Conservation (phyloP, 192 early-diverging fungal genomes). For the Paraglomus occultum region DNA sequence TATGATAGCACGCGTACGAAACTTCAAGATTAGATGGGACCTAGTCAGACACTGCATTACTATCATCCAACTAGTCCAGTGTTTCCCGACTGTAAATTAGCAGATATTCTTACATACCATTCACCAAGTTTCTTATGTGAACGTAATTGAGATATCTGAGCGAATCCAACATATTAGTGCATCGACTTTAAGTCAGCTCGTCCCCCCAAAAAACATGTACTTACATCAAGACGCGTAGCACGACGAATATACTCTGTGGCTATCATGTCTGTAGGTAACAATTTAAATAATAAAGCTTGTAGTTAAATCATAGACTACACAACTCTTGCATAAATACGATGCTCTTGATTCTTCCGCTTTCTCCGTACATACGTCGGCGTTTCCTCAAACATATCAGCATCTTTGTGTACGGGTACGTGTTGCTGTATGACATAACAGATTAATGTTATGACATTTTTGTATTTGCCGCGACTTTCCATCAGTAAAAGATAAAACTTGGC, state of each 20-base stretch:
- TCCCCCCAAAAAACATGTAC: neutral
- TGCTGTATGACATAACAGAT: constrained; percentile 15
- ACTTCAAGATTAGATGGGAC: too few species aligned
- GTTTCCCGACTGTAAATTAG: neutral
- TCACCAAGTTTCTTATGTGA: constrained; percentile 13
- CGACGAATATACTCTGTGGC: constrained; percentile 15
- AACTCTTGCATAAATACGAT: neutral
- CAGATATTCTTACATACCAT: constrained; percentile 3
- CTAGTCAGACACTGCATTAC: too few species aligned
- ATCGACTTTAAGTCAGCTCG: neutral
- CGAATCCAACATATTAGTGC: neutral
- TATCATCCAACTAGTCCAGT: too few species aligned
- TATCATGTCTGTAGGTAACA: neutral
- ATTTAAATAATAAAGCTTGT: neutral
- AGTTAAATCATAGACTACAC: neutral
- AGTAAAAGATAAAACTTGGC: neutral
- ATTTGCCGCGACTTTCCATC: constrained; percentile 5
- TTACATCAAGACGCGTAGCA: constrained; percentile 22
- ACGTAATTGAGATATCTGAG: constrained; percentile 6
- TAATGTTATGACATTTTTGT: constrained; percentile 22
- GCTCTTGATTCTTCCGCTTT: neutral
- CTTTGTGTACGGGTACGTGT: neutral
- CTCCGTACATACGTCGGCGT: neutral
- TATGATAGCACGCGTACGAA: too few species aligned
- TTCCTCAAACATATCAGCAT: neutral